Conservation (phyloP, 73 alveolate genomes). For the Strombidium stylifer region DNA sequence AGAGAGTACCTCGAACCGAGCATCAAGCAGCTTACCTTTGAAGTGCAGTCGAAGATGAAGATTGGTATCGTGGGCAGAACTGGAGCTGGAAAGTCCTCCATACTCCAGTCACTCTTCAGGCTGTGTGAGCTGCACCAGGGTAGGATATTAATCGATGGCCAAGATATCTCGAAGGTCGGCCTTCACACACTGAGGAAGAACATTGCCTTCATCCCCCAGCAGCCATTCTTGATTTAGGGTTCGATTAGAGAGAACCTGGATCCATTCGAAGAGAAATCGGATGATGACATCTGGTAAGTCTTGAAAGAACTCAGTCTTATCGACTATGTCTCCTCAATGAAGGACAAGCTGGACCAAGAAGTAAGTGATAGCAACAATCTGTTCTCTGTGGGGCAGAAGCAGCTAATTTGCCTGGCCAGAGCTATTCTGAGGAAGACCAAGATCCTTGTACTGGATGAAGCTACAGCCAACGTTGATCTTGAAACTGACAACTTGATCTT, state of each 20-base stretch:
- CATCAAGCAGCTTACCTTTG: slow-evolving; percentile 62
- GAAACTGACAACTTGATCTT: slow-evolving; percentile 5
- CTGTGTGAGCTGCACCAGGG: slow-evolving; percentile 37
- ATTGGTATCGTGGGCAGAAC: slow-evolving; percentile 62
- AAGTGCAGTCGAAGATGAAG: slow-evolving; percentile 67
- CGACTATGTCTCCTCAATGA: no score
- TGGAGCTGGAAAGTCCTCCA: slow-evolving; percentile 58
- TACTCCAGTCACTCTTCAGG: slow-evolving; percentile 42
- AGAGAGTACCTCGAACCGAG: slow-evolving; percentile 83
- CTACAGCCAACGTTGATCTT: slow-evolving; percentile 17
- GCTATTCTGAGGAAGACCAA: slow-evolving; percentile 3
- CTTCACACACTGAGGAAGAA: slow-evolving; percentile 64
- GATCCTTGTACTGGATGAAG: slow-evolving; percentile 22
- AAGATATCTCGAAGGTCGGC: slow-evolving; percentile 33
- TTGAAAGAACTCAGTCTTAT: slow-evolving; percentile 4
- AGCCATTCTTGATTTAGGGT: slow-evolving; percentile 67
- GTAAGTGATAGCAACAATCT: background rate
- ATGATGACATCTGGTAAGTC: background rate
- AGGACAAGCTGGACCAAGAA: no score
- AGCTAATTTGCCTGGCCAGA: slow-evolving; percentile 38
- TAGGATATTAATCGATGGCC: slow-evolving; percentile 38
- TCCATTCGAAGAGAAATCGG: slow-evolving; percentile 27
- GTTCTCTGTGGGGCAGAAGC: slow-evolving; percentile 38
- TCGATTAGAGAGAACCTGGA: slow-evolving; percentile 53
- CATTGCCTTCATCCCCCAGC: slow-evolving; percentile 80